Conservation (phyloP, 495 filamentous ascomycete genomes). For the Hyaloscypha variabilis region DNA sequence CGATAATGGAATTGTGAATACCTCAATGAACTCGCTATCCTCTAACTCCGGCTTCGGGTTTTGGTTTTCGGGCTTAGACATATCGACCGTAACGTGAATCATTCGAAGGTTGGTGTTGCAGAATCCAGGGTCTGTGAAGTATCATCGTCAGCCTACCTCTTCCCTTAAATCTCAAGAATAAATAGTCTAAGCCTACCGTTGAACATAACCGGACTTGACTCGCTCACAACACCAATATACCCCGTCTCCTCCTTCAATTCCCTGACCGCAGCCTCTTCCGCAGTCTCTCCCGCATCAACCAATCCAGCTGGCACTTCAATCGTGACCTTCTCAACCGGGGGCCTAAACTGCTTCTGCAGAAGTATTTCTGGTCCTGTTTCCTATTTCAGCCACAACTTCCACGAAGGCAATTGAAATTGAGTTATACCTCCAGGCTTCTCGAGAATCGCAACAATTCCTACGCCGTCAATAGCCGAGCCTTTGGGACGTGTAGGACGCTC, state of each 20-base stretch:
- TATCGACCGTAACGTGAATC: slow-evolving; percentile 80
- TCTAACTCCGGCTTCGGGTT: slow-evolving; percentile 74
- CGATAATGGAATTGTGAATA: slow-evolving; percentile 70
- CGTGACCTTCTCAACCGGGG: slow-evolving; percentile 74
- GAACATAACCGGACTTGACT: slow-evolving; percentile 79
- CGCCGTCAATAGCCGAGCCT: slow-evolving; percentile 77
- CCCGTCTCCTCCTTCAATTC: slow-evolving; percentile 95
- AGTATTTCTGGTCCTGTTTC: slow-evolving; percentile 68
- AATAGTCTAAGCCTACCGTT: slow-evolving; percentile 65
- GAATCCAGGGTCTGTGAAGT: slow-evolving; percentile 66
- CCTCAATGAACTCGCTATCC: slow-evolving; percentile 90
- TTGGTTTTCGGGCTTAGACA: slow-evolving; percentile 67
- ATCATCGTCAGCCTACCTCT: slow-evolving; percentile 28
- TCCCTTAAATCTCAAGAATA: background rate
- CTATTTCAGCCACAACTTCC: background rate
- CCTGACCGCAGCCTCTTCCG: slow-evolving; percentile 78
- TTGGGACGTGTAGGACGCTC: slow-evolving; percentile 75
- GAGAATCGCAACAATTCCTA: slow-evolving; percentile 87
- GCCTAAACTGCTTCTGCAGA: slow-evolving; percentile 86
- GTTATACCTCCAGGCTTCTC: slow-evolving; percentile 58
- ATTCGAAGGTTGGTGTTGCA: slow-evolving; percentile 88
- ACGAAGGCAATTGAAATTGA: background rate
- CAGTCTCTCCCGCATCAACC: slow-evolving; percentile 79
- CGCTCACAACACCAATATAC: slow-evolving; percentile 70
- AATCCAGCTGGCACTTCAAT: slow-evolving; percentile 89